phyloP scores from a whole-genome alignment of 139 green algal genomes.

The Picochlorum sp. region DNA sequence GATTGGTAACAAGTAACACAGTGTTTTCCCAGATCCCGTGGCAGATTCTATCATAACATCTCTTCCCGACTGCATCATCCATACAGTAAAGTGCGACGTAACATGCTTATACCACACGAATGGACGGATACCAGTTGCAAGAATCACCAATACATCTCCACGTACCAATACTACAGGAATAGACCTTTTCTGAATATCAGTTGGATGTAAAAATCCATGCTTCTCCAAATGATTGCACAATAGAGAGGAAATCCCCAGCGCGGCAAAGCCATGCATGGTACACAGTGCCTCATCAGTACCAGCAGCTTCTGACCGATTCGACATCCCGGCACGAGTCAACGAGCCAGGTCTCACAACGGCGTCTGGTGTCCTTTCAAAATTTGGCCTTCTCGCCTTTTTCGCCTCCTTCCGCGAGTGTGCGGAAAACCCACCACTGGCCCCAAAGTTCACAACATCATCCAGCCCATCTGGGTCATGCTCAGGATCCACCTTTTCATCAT shows the following conservation, averaged over 20 bases:
- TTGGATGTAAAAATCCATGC: constrained; percentile 47
- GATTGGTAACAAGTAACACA: constrained; percentile 84
- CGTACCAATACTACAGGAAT: constrained; percentile 40
- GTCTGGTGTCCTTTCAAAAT: not conserved
- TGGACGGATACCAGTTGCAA: not conserved
- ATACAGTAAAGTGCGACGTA: not conserved
- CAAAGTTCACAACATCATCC: not conserved
- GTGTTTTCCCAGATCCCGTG: constrained; percentile 83
- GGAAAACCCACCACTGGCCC: not conserved
- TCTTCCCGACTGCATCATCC: constrained; percentile 29
- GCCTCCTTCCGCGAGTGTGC: not conserved
- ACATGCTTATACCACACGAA: not conserved
- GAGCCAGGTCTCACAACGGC: not conserved
- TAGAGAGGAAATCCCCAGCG: constrained; percentile 3
- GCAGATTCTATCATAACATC: constrained; percentile 61
- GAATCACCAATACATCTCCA: not conserved
- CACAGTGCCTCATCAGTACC: not conserved
- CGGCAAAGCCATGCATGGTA: constrained; percentile 5
- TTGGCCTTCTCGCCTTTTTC: not conserved
- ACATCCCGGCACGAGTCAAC: too few species aligned
- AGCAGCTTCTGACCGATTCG: not conserved
- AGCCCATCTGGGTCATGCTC: not conserved
- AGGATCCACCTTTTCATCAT: not conserved
- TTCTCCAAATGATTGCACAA: constrained; percentile 8
- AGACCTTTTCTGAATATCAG: constrained; percentile 39